Conservation (phyloP, 164 flowering plant species). For the Vitis amurensis region DNA sequence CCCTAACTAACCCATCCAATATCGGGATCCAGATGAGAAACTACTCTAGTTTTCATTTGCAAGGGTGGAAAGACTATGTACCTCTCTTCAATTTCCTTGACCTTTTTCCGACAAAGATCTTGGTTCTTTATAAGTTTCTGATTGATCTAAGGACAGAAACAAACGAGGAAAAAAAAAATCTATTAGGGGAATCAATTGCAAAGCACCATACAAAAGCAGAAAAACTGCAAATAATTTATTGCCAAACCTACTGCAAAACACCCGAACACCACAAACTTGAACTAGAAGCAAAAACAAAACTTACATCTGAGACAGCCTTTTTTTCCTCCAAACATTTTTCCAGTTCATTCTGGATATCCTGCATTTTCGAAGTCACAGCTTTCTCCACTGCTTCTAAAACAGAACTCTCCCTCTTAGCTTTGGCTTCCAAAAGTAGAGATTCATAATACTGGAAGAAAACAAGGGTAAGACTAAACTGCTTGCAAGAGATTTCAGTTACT, state of each 20-base stretch:
- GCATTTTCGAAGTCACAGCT: constrained; percentile 51
- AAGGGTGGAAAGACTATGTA: constrained; percentile 18
- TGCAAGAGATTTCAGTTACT: no score
- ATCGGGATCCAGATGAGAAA: not conserved
- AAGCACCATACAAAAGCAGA: not conserved
- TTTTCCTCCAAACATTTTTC: constrained; percentile 61
- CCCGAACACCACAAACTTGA: not conserved
- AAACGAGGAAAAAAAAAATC: not conserved
- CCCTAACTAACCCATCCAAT: not conserved
- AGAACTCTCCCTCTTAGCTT: constrained; percentile 48
- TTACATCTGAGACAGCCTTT: constrained; percentile 53
- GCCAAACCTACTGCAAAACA: constrained; percentile 1
- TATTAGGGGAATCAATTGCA: not conserved
- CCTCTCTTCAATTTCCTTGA: constrained; percentile 77
- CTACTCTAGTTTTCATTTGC: not conserved
- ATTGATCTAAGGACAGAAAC: constrained; percentile 45
- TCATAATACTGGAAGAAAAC: constrained; percentile 66
- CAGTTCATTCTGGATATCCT: constrained; percentile 55
- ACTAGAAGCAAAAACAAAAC: constrained; percentile 5
- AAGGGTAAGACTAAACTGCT: not conserved
- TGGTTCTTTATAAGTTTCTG: constrained; percentile 66
- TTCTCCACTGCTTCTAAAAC: constrained; percentile 64
- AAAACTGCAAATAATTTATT: not conserved
- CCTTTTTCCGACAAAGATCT: constrained; percentile 44
- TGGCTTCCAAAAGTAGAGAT: constrained; percentile 66